phyloP scores from a whole-genome alignment of 495 filamentous ascomycete species.

The Aspergillus sclerotiicarbonarius region DNA sequence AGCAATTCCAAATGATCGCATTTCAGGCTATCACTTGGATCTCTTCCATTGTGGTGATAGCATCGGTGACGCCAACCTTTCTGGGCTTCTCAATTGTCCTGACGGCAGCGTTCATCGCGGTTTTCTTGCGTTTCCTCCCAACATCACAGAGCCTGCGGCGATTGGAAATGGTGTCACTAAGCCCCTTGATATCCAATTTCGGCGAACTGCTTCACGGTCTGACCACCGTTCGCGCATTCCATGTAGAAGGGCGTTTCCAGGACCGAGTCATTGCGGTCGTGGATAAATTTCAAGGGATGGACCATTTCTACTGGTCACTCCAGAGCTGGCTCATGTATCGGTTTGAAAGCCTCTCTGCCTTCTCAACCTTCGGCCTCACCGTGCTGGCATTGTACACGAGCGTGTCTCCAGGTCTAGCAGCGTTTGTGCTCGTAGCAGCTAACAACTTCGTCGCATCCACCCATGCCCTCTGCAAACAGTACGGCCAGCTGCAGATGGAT shows the following conservation, averaged over 20 bases:
- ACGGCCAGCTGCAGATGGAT: conserved; percentile 83
- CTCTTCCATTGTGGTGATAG: conserved; percentile 70
- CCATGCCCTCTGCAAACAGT: conserved; percentile 68
- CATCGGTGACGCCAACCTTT: conserved; percentile 69
- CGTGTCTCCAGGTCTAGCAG: conserved; percentile 69
- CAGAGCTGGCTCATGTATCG: conserved; percentile 80
- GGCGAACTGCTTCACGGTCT: conserved; percentile 75
- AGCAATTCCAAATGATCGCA: conserved; percentile 63
- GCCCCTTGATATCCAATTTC: conserved; percentile 81
- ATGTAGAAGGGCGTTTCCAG: conserved; percentile 71
- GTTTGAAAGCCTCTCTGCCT: conserved; percentile 67
- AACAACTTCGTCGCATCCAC: conserved; percentile 60
- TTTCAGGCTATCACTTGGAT: conserved; percentile 67
- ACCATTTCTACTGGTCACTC: conserved; percentile 88
- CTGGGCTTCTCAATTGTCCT: conserved; percentile 66
- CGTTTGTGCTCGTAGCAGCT: conserved; percentile 60
- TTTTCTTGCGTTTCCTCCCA: conserved; percentile 73
- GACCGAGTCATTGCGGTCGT: conserved; percentile 69
- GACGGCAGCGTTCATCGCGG: conserved; percentile 58
- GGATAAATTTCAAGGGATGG: conserved; percentile 85
- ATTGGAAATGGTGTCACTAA: conserved; percentile 80
- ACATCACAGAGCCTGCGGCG: conserved; percentile 78
- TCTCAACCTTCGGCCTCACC: conserved; percentile 69
- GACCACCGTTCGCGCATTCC: conserved; percentile 75
- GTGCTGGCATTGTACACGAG: conserved; percentile 66